These are phyloP conservation scores for Lachnellula suecica DNA, from an alignment of 2,329 filamentous ascomycete genomes.

Conservation along the genomic window DNA sequence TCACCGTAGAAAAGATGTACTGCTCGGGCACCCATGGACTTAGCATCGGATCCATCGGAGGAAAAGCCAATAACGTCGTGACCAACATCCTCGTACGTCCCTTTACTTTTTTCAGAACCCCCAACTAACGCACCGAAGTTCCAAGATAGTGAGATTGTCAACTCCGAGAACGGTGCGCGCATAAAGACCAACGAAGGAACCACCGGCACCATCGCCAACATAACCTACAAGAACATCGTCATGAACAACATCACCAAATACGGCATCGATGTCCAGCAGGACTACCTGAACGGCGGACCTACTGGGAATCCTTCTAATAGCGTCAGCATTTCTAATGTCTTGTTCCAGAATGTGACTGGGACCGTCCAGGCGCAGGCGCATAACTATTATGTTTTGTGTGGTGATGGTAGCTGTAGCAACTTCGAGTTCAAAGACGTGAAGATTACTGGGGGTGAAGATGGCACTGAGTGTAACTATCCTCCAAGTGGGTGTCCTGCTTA, in stretches of 20 bases:
- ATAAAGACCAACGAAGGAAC: constrained; percentile 41
- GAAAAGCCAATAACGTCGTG: constrained; percentile 35
- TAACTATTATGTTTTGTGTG: constrained; percentile 41
- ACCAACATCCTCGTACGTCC: constrained; percentile 32
- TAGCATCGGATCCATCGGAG: constrained; percentile 35
- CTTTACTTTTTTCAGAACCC: neutral
- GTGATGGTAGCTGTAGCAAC: constrained; percentile 37
- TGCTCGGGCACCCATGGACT: constrained; percentile 33
- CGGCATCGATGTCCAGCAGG: constrained; percentile 52
- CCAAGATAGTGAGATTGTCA: constrained; percentile 27
- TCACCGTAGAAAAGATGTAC: constrained; percentile 29
- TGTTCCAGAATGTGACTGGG: constrained; percentile 37
- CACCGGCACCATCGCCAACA: constrained; percentile 38
- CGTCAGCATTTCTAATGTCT: constrained; percentile 36
- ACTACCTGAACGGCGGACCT: constrained; percentile 48
- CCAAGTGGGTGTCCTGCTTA: constrained; percentile 26
- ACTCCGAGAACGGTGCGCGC: constrained; percentile 36
- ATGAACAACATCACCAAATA: constrained; percentile 45
- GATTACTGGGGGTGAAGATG: constrained; percentile 34
- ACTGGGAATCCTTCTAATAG: constrained; percentile 39
- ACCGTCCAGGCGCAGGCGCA: constrained; percentile 31
- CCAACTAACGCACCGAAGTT: constrained; percentile 20
- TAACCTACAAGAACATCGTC: constrained; percentile 47
- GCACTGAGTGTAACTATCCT: constrained; percentile 32
- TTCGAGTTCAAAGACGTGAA: constrained; percentile 36